phyloP scores from a whole-genome alignment of 805 yeast species.

The Ogataea ganodermae region DNA sequence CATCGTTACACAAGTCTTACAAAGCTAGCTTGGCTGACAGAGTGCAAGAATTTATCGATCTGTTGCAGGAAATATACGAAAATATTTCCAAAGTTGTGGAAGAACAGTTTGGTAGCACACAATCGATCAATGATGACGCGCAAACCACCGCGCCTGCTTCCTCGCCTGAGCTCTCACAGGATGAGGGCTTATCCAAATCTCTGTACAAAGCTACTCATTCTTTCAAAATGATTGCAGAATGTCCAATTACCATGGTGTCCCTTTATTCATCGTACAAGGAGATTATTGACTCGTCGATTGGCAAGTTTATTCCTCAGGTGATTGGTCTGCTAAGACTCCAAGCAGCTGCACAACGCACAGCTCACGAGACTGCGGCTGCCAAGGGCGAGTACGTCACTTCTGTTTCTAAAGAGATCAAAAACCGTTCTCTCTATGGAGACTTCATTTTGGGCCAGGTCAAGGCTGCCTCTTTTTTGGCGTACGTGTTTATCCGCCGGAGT shows the following conservation, averaged over 20 bases:
- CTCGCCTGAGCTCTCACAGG: slow-evolving; percentile 40
- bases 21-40: slow-evolving; percentile 65
- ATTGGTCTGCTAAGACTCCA: slow-evolving; percentile 72
- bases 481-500: slow-evolving; percentile 83
- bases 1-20: slow-evolving; percentile 83
- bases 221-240: slow-evolving; percentile 90
- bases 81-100: slow-evolving; percentile 76
- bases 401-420: slow-evolving; percentile 72
- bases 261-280: slow-evolving; percentile 85
- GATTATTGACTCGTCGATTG: slow-evolving; percentile 68
- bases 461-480: slow-evolving; percentile 93
- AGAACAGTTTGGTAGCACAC: slow-evolving; percentile 55
- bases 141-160: slow-evolving; percentile 37
- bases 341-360: slow-evolving; percentile 77
- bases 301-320: slow-evolving; percentile 78
- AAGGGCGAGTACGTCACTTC: slow-evolving; percentile 64
- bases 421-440: slow-evolving; percentile 81
- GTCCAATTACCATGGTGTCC: slow-evolving; percentile 96
- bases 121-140: slow-evolving; percentile 7
- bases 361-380: slow-evolving; percentile 57
- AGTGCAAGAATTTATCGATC: slow-evolving; percentile 75
- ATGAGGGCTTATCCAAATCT: slow-evolving; percentile 46
- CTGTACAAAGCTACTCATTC: slow-evolving; percentile 73
- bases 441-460: slow-evolving; percentile 92
- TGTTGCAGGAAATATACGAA: slow-evolving; percentile 74